Conservation (phyloP, 1,139 yeast genomes). For the Lodderomyces oxycetoniae region DNA sequence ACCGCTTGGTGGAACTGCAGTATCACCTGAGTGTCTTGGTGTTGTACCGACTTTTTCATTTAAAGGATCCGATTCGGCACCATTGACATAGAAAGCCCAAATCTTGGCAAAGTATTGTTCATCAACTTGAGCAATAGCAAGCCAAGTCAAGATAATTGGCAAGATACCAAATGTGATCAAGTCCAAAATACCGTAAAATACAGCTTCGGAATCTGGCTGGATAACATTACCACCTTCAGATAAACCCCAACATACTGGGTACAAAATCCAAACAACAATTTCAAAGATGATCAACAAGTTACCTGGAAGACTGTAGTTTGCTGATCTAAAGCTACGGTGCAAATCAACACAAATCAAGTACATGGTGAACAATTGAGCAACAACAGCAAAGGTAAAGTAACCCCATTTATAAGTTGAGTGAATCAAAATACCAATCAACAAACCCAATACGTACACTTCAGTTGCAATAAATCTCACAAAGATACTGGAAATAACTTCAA, state of each 20-base stretch:
- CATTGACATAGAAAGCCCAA: constrained; percentile 16
- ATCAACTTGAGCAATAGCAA: constrained; percentile 26
- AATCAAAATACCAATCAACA: constrained; percentile 52
- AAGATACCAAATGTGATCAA: constrained; percentile 39
- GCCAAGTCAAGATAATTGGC: constrained; percentile 36
- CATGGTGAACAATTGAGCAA: constrained; percentile 36
- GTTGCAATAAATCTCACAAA: constrained; percentile 36
- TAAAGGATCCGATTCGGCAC: constrained; percentile 13
- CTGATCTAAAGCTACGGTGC: constrained; percentile 11
- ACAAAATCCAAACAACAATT: constrained; percentile 41
- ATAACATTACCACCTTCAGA: constrained; percentile 66
- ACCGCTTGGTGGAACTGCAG: constrained; percentile 25
- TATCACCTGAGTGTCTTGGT: constrained; percentile 35
- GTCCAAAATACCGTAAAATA: constrained; percentile 61
- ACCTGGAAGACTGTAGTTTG: constrained; percentile 17
- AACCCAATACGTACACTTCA: constrained; percentile 49
- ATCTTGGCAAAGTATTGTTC: constrained; percentile 28
- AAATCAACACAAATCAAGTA: constrained; percentile 20
- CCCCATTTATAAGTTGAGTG: constrained; percentile 65
- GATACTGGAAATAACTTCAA: constrained; percentile 23
- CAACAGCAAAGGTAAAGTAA: constrained; percentile 43
- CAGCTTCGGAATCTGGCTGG: constrained; percentile 63
- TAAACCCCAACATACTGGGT: constrained; percentile 59
- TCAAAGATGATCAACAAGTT: constrained; percentile 29
- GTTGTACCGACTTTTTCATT: constrained; percentile 22